A percentile compares a stretch with the other conserved stretches of the same genome.
Evolutionary conservation across 2,329 filamentous ascomycete species (phyloP).

Genomic region (Botrytis squamosa): DNA sequence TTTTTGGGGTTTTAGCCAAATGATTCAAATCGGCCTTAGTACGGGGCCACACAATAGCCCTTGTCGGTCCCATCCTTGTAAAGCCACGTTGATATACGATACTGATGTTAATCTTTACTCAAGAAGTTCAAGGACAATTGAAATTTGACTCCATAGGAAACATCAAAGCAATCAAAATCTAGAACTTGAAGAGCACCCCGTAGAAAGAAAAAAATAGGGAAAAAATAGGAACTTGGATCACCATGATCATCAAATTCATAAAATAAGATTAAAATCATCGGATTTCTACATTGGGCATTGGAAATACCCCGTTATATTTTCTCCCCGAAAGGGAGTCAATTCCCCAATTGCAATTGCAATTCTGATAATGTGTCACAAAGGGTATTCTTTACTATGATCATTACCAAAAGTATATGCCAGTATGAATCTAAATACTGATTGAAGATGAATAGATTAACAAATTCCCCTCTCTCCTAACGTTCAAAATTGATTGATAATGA

Average conservation of each 20-base stretch:
- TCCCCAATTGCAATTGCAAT: neutral
- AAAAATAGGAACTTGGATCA: neutral
- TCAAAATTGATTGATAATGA: neutral
- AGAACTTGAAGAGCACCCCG: neutral
- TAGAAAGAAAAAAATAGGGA: neutral
- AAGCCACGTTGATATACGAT: neutral
- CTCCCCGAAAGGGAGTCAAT: neutral
- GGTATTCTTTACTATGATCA: neutral
- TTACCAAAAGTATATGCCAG: neutral
- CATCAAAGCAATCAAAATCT: neutral
- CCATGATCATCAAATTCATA: neutral
- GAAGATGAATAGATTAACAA: neutral
- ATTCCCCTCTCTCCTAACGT: neutral
- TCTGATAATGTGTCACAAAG: neutral
- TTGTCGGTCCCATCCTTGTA: neutral
- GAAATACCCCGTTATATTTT: neutral
- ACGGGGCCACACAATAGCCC: neutral
- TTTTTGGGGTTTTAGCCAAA: too few species aligned
- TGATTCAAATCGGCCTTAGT: too few species aligned
- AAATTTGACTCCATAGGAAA: slow-evolving; percentile 11
- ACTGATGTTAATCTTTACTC: neutral
- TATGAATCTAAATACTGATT: neutral
- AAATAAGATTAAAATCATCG: neutral
- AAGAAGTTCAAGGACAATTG: neutral
- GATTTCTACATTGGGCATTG: neutral